phyloP scores from a whole-genome alignment of 805 yeast genomes.

The Hemisphaericaspora nanyangensis region DNA sequence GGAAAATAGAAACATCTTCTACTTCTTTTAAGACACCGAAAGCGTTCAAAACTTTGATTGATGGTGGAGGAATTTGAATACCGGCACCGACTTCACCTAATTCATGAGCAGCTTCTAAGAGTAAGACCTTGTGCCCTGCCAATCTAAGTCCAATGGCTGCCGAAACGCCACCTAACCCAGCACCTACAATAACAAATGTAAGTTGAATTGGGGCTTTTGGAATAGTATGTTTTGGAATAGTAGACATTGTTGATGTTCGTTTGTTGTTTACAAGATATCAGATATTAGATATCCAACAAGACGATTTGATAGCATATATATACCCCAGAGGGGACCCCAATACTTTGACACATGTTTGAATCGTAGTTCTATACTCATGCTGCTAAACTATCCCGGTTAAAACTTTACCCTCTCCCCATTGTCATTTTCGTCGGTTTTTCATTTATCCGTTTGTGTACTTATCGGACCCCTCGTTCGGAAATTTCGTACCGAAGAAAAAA shows the following conservation, averaged over 20 bases:
- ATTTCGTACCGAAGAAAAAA: no score
- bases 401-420: no score
- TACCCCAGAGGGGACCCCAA: no score
- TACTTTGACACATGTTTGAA: no score
- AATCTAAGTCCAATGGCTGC: conserved; percentile 21
- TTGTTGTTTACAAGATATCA: no score
- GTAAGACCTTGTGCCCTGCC: conserved; percentile 21
- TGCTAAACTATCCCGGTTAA: no score
- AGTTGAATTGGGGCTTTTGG: conserved; percentile 9
- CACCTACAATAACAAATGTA: conserved; percentile 22
- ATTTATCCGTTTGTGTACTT: no score
- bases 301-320: no score
- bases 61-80: conserved; percentile 28
- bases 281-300: no score
- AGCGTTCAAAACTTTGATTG: conserved; percentile 17
- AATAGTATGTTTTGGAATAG: conserved; percentile 6
- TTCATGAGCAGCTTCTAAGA: conserved; percentile 21
- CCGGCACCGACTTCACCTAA: conserved; percentile 33
- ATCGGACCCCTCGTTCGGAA: no score
- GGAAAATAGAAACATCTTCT: conserved; percentile 11
- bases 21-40: conserved; percentile 16
- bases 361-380: no score
- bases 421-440: no score
- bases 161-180: conserved; percentile 27
- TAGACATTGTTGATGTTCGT: background rate